A percentile compares a stretch with the other conserved stretches of the same genome.
Evolutionary conservation across 148 eudicot species (phyloP).

Genomic region (Pouteria glomerata): DNA sequence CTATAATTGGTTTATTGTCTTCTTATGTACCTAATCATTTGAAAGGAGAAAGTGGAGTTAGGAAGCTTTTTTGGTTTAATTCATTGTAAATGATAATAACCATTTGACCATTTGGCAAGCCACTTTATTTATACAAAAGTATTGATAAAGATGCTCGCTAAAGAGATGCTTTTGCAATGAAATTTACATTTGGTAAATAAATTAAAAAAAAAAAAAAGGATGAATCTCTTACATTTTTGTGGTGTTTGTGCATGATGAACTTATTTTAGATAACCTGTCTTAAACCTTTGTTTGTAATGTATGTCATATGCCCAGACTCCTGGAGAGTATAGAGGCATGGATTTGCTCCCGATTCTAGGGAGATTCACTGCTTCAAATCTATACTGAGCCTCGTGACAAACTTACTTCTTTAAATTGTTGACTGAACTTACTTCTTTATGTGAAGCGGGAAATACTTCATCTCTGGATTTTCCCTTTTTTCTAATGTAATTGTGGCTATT

Average conservation of each 20-base stretch:
- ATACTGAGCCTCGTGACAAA: neutral
- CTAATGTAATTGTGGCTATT: neutral
- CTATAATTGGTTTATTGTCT: neutral
- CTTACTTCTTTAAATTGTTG: neutral
- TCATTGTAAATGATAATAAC: neutral
- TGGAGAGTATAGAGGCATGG: neutral
- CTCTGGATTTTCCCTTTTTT: neutral
- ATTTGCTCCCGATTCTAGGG: neutral
- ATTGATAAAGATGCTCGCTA: neutral
- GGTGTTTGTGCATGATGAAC: too few relatives aligned
- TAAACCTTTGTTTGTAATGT: neutral
- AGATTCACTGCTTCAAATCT: neutral
- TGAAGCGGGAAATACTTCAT: neutral
- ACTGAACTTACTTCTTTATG: neutral
- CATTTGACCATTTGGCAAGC: neutral
- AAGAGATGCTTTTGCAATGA: neutral
- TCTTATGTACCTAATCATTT: neutral
- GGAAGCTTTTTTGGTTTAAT: too few relatives aligned
- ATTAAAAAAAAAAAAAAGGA: too few relatives aligned
- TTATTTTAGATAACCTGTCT: too few relatives aligned
- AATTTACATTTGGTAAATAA: neutral
- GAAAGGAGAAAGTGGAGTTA: neutral
- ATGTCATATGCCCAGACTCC: neutral
- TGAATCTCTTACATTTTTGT: too few relatives aligned
- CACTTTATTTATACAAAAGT: neutral